These are phyloP conservation scores for Dendrobium chrysotoxum DNA, from an alignment of 106 monocot species.

Conservation along the genomic window DNA sequence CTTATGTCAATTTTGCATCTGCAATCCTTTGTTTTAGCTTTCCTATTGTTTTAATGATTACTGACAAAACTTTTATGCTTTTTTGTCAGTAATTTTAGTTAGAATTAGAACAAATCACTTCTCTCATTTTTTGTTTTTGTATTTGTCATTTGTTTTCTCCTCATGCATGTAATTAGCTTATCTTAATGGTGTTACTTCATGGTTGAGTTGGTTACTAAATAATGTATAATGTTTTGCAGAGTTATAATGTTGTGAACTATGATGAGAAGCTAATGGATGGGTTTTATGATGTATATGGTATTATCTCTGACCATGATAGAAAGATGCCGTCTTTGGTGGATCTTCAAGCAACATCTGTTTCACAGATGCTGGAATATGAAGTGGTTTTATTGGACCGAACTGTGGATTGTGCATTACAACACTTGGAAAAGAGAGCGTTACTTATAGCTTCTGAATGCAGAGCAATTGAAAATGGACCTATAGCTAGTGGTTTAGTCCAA, in stretches of 20 bases:
- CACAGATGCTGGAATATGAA: conserved; percentile 50
- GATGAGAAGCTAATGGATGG: conserved; percentile 65
- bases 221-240: conserved; percentile 26
- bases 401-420: conserved; percentile 52
- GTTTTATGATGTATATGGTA: conserved; percentile 62
- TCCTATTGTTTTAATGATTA: neutral
- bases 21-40: neutral
- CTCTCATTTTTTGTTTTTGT: too few relatives aligned
- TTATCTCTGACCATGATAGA: conserved; percentile 23
- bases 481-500: conserved; percentile 62
- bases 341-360: conserved; percentile 58
- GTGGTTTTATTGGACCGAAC: conserved; percentile 58
- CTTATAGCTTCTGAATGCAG: conserved; percentile 36
- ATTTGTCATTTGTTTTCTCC: neutral
- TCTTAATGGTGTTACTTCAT: neutral
- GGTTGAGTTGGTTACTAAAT: neutral
- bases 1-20: neutral
- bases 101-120: too few relatives aligned
- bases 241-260: conserved; percentile 63
- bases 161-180: neutral
- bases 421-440: conserved; percentile 55
- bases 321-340: conserved; percentile 59
- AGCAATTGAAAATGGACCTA: conserved; percentile 22
- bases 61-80: neutral
- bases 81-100: neutral